Evolutionary conservation across 495 filamentous ascomycete species (phyloP).

Genomic region (Penicillium roqueforti): DNA sequence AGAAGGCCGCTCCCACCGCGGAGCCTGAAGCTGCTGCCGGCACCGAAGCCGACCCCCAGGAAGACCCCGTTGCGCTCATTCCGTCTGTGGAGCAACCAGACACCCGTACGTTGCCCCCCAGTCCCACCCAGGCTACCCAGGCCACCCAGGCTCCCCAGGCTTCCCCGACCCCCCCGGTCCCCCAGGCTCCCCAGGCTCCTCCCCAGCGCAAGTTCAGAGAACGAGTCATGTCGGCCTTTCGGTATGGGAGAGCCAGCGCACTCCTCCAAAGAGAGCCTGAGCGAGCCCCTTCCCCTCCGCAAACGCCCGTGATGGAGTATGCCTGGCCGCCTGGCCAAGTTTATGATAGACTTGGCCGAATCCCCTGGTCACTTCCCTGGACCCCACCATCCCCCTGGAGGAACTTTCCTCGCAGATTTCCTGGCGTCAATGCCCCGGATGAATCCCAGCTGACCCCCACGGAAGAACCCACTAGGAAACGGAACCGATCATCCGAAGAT

Average conservation of each 20-base stretch:
- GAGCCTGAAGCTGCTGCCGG: background rate
- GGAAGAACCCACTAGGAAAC: slow-evolving; percentile 6
- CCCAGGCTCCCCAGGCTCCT: background rate
- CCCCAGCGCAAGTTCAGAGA: background rate
- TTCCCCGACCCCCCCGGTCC: background rate
- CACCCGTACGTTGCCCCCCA: background rate
- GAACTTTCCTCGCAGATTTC: background rate
- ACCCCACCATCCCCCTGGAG: background rate
- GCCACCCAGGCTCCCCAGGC: background rate
- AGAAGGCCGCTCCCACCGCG: background rate
- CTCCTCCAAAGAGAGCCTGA: background rate
- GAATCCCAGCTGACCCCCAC: background rate
- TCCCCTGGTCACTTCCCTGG: slow-evolving; percentile 3
- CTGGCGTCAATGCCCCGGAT: background rate
- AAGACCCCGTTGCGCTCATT: background rate
- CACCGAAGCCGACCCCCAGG: no score
- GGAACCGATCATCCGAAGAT: background rate
- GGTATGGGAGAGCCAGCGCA: background rate
- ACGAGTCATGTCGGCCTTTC: background rate
- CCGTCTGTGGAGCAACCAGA: background rate
- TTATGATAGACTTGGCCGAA: background rate
- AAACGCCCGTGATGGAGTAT: background rate
- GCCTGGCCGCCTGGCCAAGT: background rate
- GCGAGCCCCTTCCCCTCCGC: background rate
- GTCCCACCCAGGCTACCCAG: no score